Evolutionary conservation across 2,329 filamentous ascomycete genomes (phyloP), one percentile per base, ranked within the genome.

Genomic region (Calonectria pauciramosa): DNA sequence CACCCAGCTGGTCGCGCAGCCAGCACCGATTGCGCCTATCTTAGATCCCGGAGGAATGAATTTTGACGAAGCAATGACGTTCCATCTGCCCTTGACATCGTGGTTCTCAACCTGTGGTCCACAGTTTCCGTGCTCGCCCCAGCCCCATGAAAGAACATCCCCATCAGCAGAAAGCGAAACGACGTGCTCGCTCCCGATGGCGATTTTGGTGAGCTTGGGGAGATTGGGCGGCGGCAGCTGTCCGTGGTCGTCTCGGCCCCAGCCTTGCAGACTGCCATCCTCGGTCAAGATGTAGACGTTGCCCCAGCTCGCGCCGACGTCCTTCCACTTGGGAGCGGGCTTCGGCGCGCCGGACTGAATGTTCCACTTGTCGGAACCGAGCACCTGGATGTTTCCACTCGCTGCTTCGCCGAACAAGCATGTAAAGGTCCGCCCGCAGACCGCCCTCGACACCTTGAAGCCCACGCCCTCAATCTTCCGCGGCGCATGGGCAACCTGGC

Each of bases 61-160:
- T 77, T 88, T 89, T 68, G 88, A 87, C 59, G 92, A 90, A 28
- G 90, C 89, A 81, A 97, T 90, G 73, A 91, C 86, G 82, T 93
- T 96, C 88, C 90, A 95, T 74, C 88, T 88, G 13, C 90, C 93
- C 77, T 93, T 93, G 59, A 96, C 92, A 84, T 94, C 91, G 65
- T 91, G 92, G 75, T 90, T 87, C 23, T 89, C 86, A 75, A 92
- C 91, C 16, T 90, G 87, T 44, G 92, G 91, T 4, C 97, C 97
- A 83, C 97, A 99, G 83, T 99, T 99, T 1, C 97, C 97, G 86
- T 99, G 97, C 85, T 99, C 96, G 2, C 96, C 96, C 97, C 97
- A 99, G 26, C 97, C 97, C 95, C 96, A 99, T 1, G 95, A 91
- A 64, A 97, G 86, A 1, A 98, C 91, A 66, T 93, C 90, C 1